Base-by-base conservation (phyloP, 2,329 filamentous ascomycete species). In the Cadophora sp. region DNA sequence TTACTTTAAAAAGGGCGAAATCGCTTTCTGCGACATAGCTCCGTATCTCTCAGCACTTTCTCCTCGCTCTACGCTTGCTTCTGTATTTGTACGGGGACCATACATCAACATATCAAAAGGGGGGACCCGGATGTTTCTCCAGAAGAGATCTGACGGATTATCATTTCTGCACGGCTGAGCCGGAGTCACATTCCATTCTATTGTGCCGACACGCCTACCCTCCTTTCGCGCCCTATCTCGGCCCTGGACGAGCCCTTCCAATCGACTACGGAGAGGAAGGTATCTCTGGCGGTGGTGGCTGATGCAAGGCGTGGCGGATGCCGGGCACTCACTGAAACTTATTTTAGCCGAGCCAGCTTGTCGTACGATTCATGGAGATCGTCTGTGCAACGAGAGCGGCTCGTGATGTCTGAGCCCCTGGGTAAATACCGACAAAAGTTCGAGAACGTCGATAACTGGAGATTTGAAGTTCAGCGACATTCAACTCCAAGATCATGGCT, bases 261-360 rank as follows among this genome's bases (percentile, higher is more conserved):
- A 26, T 59, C 31, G 31, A 26, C 11, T n/a, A 43, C n/a, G n/a
- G n/a, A n/a, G n/a, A n/a, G n/a, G 31, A 40, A 11, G 14, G 34
- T 37, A 12, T 22, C 56, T 40, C 27, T 27, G 12, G 56, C 43
- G 55, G 31, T 27, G 12, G 56, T 59, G 55, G 31, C 56, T 59
- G 9, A 26, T 59, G 56, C n/a, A 59, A 59, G 56, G 56, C 56
- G 56, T 59, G 56, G 31, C 56, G 31, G 53, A 43, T 59, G 9
- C 55, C 26, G n/a, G 55, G 55, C 55, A n/a, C 55, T 7, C 29
- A 27, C 31, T 27, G 56, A 40, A 59, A 59, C 56, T 43, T 59
- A 59, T 40, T 58, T 59, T 59, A 59, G 56, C 29, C 56, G 31
- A 58, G 31, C 29, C 55, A 58, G 19, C 55, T 58, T 58, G 22